phyloP scores from a whole-genome alignment of 305 asterid genomes.

The Fraxinus albicans region DNA sequence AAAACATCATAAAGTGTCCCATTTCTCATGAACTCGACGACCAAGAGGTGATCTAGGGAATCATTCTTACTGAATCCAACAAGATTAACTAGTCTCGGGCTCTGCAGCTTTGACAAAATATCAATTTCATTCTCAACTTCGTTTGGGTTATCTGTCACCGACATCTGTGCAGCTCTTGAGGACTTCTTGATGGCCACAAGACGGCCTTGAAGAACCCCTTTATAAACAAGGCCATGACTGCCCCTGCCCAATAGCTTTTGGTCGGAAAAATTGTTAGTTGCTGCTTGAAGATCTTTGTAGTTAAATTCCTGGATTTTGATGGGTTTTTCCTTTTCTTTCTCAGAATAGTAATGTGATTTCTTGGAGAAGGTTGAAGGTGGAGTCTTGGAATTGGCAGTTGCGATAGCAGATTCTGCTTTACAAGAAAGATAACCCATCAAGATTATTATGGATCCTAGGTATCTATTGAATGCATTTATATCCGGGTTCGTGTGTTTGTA shows the following conservation, averaged over 20 bases:
- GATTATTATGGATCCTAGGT: neutral
- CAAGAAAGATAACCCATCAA: conserved; percentile 77
- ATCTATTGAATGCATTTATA: too few species aligned
- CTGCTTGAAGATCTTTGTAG: conserved; percentile 73
- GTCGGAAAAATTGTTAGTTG: conserved; percentile 71
- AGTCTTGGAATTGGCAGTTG: conserved; percentile 43
- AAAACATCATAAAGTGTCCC: conserved; percentile 76
- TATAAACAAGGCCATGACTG: conserved; percentile 84
- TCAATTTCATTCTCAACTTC: conserved; percentile 80
- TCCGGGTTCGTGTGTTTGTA: neutral
- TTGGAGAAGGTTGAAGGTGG: conserved; percentile 30
- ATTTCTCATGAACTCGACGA: conserved; percentile 84
- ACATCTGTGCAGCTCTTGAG: conserved; percentile 36
- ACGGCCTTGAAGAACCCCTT: conserved; percentile 67
- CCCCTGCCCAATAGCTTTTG: conserved; percentile 70
- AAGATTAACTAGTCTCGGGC: conserved; percentile 74
- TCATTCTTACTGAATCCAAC: conserved; percentile 57
- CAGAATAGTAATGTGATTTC: conserved; percentile 27
- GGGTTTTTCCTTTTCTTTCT: conserved; percentile 32
- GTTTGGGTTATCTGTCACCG: conserved; percentile 40
- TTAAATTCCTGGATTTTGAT: conserved; percentile 63
- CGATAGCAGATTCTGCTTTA: conserved; percentile 66
- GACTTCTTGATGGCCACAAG: conserved; percentile 72
- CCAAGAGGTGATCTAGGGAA: conserved; percentile 59
- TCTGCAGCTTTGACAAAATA: conserved; percentile 59